These are phyloP conservation scores for Globisporangium cederbergense DNA, from an alignment of 352 stramenopile species.

Conservation along the genomic window DNA sequence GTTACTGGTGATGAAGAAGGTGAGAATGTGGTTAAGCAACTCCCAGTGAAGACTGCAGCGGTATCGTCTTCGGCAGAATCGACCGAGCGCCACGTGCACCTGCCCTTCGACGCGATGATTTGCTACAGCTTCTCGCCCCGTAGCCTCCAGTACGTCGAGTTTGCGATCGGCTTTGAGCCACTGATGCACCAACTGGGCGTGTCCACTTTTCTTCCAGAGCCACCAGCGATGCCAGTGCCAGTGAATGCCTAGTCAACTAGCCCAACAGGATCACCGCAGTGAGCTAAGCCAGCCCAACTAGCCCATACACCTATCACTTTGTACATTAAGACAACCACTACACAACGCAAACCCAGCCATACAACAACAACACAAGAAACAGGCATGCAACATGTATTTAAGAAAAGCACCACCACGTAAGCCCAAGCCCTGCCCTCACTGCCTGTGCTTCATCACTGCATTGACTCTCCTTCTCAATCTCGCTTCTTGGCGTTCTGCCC, in stretches of 20 bases:
- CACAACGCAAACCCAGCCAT: no score
- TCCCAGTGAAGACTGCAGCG: not conserved
- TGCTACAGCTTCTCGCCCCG: conserved; percentile 72
- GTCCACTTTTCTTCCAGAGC: conserved; percentile 42
- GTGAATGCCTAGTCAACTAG: not conserved
- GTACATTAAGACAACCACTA: not conserved
- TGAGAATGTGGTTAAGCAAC: not conserved
- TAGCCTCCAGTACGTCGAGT: conserved; percentile 81
- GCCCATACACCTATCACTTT: not conserved
- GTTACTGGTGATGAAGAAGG: not conserved
- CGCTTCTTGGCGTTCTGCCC: conserved; percentile 1
- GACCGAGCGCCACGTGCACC: conserved; percentile 67
- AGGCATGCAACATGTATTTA: conserved; percentile 1
- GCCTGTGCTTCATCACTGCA: not conserved
- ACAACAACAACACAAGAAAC: not conserved
- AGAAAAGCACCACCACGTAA: not conserved
- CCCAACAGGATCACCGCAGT: not conserved
- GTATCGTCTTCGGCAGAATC: not conserved
- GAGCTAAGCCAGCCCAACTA: not conserved
- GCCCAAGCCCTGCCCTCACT: no score
- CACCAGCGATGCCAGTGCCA: not conserved
- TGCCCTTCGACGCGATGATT: conserved; percentile 78
- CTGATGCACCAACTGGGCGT: conserved; percentile 76
- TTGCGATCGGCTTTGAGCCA: conserved; percentile 82
- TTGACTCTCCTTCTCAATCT: not conserved